Percentiles rank a stretch among this genome's conserved stretches.
Conservation (phyloP, 306 rosid species). For the Datisca glomerata region DNA sequence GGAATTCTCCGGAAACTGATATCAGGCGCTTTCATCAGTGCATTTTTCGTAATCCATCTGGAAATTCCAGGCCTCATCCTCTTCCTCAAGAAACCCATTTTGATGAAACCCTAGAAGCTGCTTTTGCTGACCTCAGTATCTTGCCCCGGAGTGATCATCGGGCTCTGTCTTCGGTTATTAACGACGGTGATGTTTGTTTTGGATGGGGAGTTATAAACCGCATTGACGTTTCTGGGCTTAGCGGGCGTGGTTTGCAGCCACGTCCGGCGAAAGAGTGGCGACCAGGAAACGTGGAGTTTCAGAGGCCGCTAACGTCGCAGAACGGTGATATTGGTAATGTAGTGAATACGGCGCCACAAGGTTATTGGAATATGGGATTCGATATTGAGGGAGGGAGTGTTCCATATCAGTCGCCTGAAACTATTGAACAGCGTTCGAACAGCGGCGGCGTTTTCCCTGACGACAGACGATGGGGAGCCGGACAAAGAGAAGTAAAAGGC, state of each 20-base stretch:
- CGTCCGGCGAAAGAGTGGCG: background rate
- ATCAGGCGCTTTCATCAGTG: no score
- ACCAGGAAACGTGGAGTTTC: background rate
- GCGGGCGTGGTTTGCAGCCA: background rate
- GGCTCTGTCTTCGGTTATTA: background rate
- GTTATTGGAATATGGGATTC: conserved; percentile 2
- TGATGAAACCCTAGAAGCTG: conserved; percentile 28
- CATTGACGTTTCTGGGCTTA: background rate
- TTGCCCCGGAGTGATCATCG: conserved; percentile 3
- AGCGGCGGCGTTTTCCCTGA: background rate
- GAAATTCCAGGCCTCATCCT: background rate
- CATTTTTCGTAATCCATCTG: background rate
- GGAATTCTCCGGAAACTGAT: no score
- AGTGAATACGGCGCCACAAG: background rate
- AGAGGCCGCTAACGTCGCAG: background rate
- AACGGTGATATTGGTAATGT: background rate
- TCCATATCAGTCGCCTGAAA: background rate
- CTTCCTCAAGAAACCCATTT: background rate
- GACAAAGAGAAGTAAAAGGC: conserved; percentile 1
- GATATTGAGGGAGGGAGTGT: background rate
- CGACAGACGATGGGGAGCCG: background rate
- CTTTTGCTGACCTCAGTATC: conserved; percentile 22
- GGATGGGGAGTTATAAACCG: background rate
- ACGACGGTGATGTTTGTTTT: background rate
- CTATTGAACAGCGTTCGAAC: conserved; percentile 1